Percentiles rank a stretch among this genome's conserved stretches.
Evolutionary conservation across 805 yeast genomes (phyloP).

Genomic region (Nakazawaea sp.): DNA sequence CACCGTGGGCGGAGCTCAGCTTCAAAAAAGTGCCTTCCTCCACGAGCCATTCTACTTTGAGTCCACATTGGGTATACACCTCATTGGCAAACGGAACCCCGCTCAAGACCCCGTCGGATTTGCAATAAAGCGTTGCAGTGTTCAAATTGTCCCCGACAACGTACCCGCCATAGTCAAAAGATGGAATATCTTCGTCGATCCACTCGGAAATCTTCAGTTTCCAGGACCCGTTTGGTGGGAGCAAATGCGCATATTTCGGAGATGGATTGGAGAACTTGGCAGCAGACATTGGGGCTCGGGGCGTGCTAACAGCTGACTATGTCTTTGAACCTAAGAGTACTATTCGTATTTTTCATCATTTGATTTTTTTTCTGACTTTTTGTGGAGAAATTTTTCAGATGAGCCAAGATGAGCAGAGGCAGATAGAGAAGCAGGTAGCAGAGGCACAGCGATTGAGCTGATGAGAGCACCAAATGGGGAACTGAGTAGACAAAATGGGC

Average conservation of each 20-base stretch:
- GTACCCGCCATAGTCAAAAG: constrained; percentile 90
- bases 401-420: not conserved
- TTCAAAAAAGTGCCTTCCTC: constrained; percentile 60
- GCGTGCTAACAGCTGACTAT: not conserved
- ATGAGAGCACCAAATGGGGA: too few relatives aligned
- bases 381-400: not conserved
- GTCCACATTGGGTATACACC: constrained; percentile 68
- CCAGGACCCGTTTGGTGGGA: constrained; percentile 81
- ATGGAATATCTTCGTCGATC: constrained; percentile 85
- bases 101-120: constrained; percentile 69
- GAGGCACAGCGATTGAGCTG: too few relatives aligned
- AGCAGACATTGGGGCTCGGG: not conserved
- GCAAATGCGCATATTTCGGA: constrained; percentile 38
- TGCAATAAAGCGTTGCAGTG: constrained; percentile 74
- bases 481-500: too few relatives aligned
- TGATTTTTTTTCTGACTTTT: not conserved
- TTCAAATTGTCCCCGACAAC: constrained; percentile 80
- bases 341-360: not conserved
- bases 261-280: constrained; percentile 20
- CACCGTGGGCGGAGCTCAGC: constrained; percentile 27
- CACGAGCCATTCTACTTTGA: constrained; percentile 65
- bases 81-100: constrained; percentile 90
- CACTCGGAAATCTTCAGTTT: constrained; percentile 67
- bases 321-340: not conserved
- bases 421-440: not conserved